Evolutionary conservation across 202 grass and related monocot genomes (phyloP).

Genomic region (Zoysia matrella): DNA sequence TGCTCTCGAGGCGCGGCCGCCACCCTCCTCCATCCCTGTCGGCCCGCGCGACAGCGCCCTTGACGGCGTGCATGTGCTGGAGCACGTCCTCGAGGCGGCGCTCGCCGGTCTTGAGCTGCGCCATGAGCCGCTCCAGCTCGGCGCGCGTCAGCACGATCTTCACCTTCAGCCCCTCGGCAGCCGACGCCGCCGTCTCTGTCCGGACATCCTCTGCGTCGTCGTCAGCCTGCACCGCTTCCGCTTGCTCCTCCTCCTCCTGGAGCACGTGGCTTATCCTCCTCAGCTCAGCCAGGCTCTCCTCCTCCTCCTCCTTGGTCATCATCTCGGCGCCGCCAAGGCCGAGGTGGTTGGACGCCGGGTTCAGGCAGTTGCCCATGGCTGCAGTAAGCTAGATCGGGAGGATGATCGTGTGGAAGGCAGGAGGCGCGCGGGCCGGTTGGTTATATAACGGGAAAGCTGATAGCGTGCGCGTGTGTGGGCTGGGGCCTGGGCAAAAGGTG

Average conservation of each 20-base stretch:
- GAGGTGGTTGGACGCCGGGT: no score
- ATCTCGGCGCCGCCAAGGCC: no score
- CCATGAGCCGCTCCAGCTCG: conserved; percentile 85
- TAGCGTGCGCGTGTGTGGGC: no score
- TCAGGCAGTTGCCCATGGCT: no score
- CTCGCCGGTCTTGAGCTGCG: conserved; percentile 74
- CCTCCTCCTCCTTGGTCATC: conserved; percentile 22
- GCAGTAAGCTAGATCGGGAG: no score
- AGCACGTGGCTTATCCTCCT: conserved; percentile 33
- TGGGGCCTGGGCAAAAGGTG: no score
- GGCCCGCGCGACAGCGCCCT: not conserved
- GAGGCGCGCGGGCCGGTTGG: no score
- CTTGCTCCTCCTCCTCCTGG: conserved; percentile 6
- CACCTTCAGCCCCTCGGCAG: conserved; percentile 52
- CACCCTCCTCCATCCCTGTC: conserved; percentile 30
- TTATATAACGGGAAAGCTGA: no score
- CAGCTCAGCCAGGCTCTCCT: not conserved
- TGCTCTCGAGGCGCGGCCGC: conserved; percentile 68
- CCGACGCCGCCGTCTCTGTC: no score
- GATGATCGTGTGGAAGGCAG: no score
- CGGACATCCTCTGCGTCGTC: no score
- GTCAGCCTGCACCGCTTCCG: not conserved
- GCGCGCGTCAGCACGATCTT: conserved; percentile 67
- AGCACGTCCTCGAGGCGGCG: conserved; percentile 69
- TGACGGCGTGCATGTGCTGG: conserved; percentile 45